Conservation (phyloP, 768 basidiomycete genomes). For the Boletales sp. region DNA sequence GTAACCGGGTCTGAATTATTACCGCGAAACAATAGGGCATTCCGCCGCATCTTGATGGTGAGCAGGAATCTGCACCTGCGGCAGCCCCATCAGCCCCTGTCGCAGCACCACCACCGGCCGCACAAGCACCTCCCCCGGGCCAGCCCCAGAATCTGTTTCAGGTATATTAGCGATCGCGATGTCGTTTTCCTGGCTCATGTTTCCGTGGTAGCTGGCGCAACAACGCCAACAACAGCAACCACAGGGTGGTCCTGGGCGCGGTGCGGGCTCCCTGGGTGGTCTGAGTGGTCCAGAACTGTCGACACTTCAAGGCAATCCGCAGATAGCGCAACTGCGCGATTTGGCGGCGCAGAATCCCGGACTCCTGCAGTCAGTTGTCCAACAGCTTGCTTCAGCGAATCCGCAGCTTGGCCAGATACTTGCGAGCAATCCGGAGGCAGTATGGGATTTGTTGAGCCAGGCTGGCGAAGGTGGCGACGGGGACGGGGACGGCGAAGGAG, state of each 20-base stretch:
- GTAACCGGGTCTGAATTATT: slow-evolving; percentile 5
- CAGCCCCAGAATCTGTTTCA: slow-evolving; percentile 86
- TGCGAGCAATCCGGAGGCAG: slow-evolving; percentile 64
- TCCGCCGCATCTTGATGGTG: slow-evolving; percentile 50
- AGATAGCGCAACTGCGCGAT: slow-evolving; percentile 70
- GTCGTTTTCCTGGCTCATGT: background rate
- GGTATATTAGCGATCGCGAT: slow-evolving; percentile 36
- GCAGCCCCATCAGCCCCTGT: slow-evolving; percentile 35
- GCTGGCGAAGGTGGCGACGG: slow-evolving; percentile 37
- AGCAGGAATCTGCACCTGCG: slow-evolving; percentile 30
- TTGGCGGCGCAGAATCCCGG: slow-evolving; percentile 75
- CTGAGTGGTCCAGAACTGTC: slow-evolving; percentile 40
- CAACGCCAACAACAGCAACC: slow-evolving; percentile 49
- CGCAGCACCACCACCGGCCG: slow-evolving; percentile 37
- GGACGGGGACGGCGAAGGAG: slow-evolving; percentile 28
- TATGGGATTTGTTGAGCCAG: slow-evolving; percentile 61
- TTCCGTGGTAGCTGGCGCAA: slow-evolving; percentile 58
- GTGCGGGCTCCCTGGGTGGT: slow-evolving; percentile 22
- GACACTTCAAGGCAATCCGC: slow-evolving; percentile 57
- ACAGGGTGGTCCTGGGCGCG: slow-evolving; percentile 26
- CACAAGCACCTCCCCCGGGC: slow-evolving; percentile 33
- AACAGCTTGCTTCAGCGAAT: slow-evolving; percentile 73
- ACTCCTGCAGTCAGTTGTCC: slow-evolving; percentile 73
- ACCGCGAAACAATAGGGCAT: slow-evolving; percentile 57
- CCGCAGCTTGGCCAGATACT: slow-evolving; percentile 71